phyloP scores from a whole-genome alignment of 1,284 basidiomycete species.

The Ustilago hordei region DNA sequence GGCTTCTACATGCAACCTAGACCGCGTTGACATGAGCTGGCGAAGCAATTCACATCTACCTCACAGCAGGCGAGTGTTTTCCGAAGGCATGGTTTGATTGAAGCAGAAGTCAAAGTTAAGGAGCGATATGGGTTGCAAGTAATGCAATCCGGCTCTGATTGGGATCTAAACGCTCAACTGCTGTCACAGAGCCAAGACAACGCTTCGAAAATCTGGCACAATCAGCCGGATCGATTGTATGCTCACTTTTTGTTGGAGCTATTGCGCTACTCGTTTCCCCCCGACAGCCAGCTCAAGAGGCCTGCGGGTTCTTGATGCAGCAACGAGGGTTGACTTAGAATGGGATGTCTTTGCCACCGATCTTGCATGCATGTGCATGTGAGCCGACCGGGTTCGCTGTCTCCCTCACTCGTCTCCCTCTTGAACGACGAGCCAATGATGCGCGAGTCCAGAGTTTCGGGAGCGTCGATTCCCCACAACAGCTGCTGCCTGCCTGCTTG shows the following conservation, averaged over 20 bases:
- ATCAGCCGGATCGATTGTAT: background rate
- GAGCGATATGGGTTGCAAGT: background rate
- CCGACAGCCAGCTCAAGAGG: background rate
- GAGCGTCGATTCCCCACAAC: background rate
- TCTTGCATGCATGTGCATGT: slow-evolving; percentile 18
- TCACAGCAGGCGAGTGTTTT: background rate
- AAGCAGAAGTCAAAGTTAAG: background rate
- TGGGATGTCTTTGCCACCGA: slow-evolving; percentile 11
- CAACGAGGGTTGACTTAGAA: background rate
- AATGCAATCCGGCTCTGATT: too few relatives aligned
- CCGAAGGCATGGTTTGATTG: slow-evolving; percentile 10
- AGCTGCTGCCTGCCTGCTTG: background rate
- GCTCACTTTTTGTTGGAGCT: background rate
- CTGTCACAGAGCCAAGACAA: background rate
- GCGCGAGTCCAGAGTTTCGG: background rate
- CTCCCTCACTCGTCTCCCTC: background rate
- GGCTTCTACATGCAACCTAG: slow-evolving; percentile 4
- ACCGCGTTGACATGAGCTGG: slow-evolving; percentile 7
- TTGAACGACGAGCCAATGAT: background rate
- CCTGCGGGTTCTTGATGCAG: background rate
- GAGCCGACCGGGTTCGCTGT: background rate
- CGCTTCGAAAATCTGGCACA: background rate
- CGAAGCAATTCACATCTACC: slow-evolving; percentile 4
- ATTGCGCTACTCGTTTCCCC: background rate
- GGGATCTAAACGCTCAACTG: background rate